Evolutionary conservation across 2,329 filamentous ascomycete species (phyloP).

Genomic region (Colletotrichum horii): DNA sequence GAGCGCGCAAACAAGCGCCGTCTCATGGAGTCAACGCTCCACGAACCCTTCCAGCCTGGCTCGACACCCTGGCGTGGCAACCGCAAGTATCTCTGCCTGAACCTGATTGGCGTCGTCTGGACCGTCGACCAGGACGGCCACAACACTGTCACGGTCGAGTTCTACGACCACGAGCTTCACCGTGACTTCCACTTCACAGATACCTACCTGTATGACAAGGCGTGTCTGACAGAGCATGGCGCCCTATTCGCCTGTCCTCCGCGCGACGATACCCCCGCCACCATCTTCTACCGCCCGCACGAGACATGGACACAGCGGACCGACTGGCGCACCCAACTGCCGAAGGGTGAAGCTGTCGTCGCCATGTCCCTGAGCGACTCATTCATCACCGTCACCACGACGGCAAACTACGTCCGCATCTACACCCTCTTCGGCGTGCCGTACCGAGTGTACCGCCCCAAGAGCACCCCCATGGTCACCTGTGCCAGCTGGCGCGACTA

Average conservation of each 20-base stretch:
- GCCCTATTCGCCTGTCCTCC: slow-evolving; percentile 85
- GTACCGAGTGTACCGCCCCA: slow-evolving; percentile 87
- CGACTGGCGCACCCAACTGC: slow-evolving; percentile 91
- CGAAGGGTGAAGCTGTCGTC: slow-evolving; percentile 82
- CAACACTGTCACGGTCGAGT: slow-evolving; percentile 94
- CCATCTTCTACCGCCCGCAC: slow-evolving; percentile 95
- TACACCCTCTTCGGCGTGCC: slow-evolving; percentile 94
- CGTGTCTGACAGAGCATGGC: slow-evolving; percentile 86
- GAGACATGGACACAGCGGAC: slow-evolving; percentile 92
- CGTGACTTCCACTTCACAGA: slow-evolving; percentile 98
- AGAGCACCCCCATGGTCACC: slow-evolving; percentile 87
- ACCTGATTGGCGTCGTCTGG: slow-evolving; percentile 94
- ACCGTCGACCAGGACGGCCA: slow-evolving; percentile 94
- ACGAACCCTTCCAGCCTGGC: slow-evolving; percentile 89
- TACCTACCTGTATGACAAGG: slow-evolving; percentile 94
- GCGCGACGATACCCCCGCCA: slow-evolving; percentile 62
- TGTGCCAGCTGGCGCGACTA: slow-evolving; percentile 96
- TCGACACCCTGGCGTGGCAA: slow-evolving; percentile 97
- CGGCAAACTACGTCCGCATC: slow-evolving; percentile 85
- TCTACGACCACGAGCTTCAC: slow-evolving; percentile 92
- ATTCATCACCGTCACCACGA: slow-evolving; percentile 89
- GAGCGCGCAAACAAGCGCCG: slow-evolving; percentile 54
- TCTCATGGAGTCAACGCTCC: slow-evolving; percentile 67
- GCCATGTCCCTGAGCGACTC: slow-evolving; percentile 91
- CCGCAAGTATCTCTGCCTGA: slow-evolving; percentile 90